phyloP scores from a whole-genome alignment of 805 yeast genomes.

The Candida peoriensis region DNA sequence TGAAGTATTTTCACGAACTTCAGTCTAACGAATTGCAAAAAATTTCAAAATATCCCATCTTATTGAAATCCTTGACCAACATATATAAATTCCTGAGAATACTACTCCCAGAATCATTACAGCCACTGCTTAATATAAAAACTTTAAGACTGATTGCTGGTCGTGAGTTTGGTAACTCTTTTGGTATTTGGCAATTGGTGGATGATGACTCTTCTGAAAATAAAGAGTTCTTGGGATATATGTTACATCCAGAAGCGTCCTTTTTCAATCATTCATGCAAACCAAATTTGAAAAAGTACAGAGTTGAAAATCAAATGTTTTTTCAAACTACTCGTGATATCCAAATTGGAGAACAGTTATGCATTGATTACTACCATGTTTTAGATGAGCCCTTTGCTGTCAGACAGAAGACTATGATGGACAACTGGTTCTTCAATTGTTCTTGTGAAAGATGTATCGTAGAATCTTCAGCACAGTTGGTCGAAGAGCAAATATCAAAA shows the following conservation, averaged over 20 bases:
- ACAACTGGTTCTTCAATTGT: slow-evolving; percentile 59
- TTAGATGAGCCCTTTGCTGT: slow-evolving; percentile 33
- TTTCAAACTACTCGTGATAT: slow-evolving; percentile 41
- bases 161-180: slow-evolving; percentile 59
- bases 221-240: slow-evolving; percentile 53
- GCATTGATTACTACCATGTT: slow-evolving; percentile 57
- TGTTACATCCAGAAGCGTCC: slow-evolving; percentile 58
- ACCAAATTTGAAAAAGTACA: slow-evolving; percentile 47
- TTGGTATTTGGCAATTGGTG: slow-evolving; percentile 58
- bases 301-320: slow-evolving; percentile 33
- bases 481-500: slow-evolving; percentile 14
- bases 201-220: slow-evolving; percentile 34
- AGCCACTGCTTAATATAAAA: slow-evolving; percentile 32
- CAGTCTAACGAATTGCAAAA: slow-evolving; percentile 50
- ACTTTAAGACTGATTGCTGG: slow-evolving; percentile 47
- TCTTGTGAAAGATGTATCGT: slow-evolving; percentile 41
- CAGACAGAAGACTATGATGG: slow-evolving; percentile 38
- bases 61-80: slow-evolving; percentile 41
- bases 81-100: slow-evolving; percentile 44
- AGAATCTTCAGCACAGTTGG: slow-evolving; percentile 16
- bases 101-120: slow-evolving; percentile 31
- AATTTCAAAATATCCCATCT: slow-evolving; percentile 39
- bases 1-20: slow-evolving; percentile 31
- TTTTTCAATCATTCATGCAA: slow-evolving; percentile 63
- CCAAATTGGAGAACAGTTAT: slow-evolving; percentile 41